Evolutionary conservation across 805 yeast species (phyloP).

Genomic region (Candida incommunis): DNA sequence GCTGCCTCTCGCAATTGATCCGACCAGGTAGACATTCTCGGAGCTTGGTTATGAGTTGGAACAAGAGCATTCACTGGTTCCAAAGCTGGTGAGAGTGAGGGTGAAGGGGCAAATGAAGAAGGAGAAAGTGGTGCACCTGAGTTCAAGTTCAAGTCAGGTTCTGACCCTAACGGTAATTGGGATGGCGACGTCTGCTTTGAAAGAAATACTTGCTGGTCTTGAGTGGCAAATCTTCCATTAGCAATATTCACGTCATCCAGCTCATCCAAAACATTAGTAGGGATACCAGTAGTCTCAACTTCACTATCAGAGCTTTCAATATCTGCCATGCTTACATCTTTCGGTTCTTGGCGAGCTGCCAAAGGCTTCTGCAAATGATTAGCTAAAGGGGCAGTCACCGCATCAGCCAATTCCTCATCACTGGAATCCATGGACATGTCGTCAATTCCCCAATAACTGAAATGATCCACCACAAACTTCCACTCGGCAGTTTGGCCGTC

Average conservation of each 20-base stretch:
- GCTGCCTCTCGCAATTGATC: not conserved
- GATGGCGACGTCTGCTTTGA: not conserved
- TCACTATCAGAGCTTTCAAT: not conserved
- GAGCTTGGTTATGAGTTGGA: not conserved
- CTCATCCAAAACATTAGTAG: not conserved
- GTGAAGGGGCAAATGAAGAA: not conserved
- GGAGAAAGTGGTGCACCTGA: not conserved
- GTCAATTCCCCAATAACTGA: constrained; percentile 1
- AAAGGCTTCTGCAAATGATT: not conserved
- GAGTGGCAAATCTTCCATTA: not conserved
- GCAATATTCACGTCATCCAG: not conserved
- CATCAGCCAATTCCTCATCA: not conserved
- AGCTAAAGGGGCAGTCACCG: not conserved
- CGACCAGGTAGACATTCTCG: not conserved
- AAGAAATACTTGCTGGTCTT: not conserved
- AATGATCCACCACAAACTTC: constrained; percentile 6
- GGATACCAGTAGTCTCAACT: not conserved
- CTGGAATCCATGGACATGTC: not conserved
- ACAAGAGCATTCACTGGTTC: not conserved
- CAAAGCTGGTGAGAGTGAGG: not conserved
- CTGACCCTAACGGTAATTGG: too few species aligned
- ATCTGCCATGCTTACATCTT: not conserved
- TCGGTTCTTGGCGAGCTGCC: not conserved
- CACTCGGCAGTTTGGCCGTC: constrained; percentile 5
- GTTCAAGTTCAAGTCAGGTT: not conserved